These are phyloP conservation scores for Zalerion maritima DNA, from an alignment of 495 filamentous ascomycete species.

Conservation along the genomic window DNA sequence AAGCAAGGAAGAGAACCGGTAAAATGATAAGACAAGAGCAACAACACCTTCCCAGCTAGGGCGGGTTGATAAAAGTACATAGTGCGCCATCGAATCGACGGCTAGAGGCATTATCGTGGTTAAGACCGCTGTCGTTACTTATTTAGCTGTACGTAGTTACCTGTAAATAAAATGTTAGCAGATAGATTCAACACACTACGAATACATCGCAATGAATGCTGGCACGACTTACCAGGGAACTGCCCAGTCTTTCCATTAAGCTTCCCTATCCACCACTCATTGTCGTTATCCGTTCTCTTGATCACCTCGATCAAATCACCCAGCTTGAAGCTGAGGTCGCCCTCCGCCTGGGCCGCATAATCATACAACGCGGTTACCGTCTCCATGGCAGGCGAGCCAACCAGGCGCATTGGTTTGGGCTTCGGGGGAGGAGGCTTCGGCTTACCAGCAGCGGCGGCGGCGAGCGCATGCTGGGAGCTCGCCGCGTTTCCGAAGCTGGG, in stretches of 20 bases:
- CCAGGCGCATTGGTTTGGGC: slow-evolving; percentile 70
- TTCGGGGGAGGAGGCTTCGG: slow-evolving; percentile 80
- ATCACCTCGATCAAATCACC: slow-evolving; percentile 89
- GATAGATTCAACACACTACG: not conserved
- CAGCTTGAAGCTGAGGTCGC: slow-evolving; percentile 79
- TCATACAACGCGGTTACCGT: slow-evolving; percentile 80
- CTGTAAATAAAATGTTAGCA: slow-evolving; percentile 14
- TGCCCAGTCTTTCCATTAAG: slow-evolving; percentile 68
- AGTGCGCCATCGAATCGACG: not conserved
- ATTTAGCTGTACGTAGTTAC: slow-evolving; percentile 30
- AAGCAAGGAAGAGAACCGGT: not conserved
- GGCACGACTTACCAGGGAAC: slow-evolving; percentile 68
- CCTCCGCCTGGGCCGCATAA: slow-evolving; percentile 90
- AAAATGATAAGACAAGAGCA: not conserved
- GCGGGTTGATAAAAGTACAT: not conserved
- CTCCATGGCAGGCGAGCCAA: slow-evolving; percentile 47
- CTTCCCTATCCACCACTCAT: slow-evolving; percentile 93
- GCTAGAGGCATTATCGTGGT: not conserved
- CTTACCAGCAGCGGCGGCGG: slow-evolving; percentile 63
- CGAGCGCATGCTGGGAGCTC: slow-evolving; percentile 18
- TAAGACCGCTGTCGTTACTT: slow-evolving; percentile 5
- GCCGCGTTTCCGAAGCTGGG: slow-evolving; percentile 30
- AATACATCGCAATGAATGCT: slow-evolving; percentile 4
- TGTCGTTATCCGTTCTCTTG: slow-evolving; percentile 64
- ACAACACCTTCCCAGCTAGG: not conserved